These are phyloP conservation scores for Spinacia oleracea DNA, from an alignment of 179 eudicot genomes.

Conservation along the genomic window DNA sequence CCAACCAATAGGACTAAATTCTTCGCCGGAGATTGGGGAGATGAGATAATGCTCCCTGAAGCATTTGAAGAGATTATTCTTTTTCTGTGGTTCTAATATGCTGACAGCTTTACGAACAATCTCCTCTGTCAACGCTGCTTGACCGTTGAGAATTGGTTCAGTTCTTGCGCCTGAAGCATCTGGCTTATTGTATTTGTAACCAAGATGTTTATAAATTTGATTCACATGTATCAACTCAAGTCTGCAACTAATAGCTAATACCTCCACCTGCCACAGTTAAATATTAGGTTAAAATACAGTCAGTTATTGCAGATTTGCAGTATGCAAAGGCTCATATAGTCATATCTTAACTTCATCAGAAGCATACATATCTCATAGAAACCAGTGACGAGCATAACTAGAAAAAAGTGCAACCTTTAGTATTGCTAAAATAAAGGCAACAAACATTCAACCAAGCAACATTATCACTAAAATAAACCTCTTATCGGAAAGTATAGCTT, in stretches of 20 bases:
- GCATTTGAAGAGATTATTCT: slow-evolving; percentile 55
- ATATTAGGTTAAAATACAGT: slow-evolving; percentile 1
- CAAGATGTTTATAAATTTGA: slow-evolving; percentile 47
- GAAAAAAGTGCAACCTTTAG: too few species aligned
- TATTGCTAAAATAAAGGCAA: too few species aligned
- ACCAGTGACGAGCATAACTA: too few species aligned
- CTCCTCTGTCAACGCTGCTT: slow-evolving; percentile 32
- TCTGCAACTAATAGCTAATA: slow-evolving; percentile 52
- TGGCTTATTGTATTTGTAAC: slow-evolving; percentile 33
- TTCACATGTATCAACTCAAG: slow-evolving; percentile 52
- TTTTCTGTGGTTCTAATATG: slow-evolving; percentile 42
- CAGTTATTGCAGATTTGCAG: neutral
- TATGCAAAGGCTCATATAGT: neutral
- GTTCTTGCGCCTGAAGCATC: slow-evolving; percentile 20
- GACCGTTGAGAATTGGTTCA: slow-evolving; percentile 19
- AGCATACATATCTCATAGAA: neutral
- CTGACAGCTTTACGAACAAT: slow-evolving; percentile 38
- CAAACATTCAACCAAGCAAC: too few species aligned
- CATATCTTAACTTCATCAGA: neutral
- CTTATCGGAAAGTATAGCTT: too few species aligned
- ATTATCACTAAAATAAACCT: too few species aligned
- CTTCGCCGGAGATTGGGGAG: slow-evolving; percentile 46
- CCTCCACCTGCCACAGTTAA: slow-evolving; percentile 56
- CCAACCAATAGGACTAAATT: slow-evolving; percentile 41
- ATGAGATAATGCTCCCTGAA: slow-evolving; percentile 42